Evolutionary conservation across 768 basidiomycete species (phyloP), one percentile per base, ranked within the genome.

Genomic region (Lactarius sp.): DNA sequence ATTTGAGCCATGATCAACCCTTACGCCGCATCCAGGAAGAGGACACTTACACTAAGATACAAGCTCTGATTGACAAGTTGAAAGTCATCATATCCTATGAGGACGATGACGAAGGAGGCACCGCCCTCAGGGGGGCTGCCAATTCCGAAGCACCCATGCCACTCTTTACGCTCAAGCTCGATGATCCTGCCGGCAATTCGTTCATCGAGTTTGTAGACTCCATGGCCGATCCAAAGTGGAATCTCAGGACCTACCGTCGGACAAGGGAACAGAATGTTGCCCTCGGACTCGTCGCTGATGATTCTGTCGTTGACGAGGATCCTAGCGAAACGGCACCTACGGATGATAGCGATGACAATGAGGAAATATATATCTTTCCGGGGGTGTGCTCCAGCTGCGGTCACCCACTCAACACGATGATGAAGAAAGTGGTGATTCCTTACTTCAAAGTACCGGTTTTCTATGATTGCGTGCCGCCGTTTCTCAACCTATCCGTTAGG

Each of bases 381-480:
- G 93, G 93, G 1, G 75, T 81, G 14, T 99, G 97, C 74, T 90
- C 92, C 12, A 90, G 90, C 67, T 99, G 97, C 74, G 88, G 89
- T 2, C 87, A 87, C 69, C 77, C 82, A 8, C 78, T 92, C 27
- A 83, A 93, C 70, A 99, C 97, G 0, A 78, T 86, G 68, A 97
- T 99, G 92, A 96, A 98, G 81, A 92, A 90, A 72, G 89, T 98
- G 68, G 86, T 84, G 65, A 97, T 99, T 68, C 97, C 97, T 0
- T 94, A 99, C 75, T 98, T 99, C 83, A 93, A 99, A 83, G 94
- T 75, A 49, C 64, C 49, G 12, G 10, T 41, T 27, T 44, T 22
- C 36, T 22, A 50, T 49, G 41, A 46, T 31, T 18, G 22, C 4
- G 16, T 37, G 10, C 46, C 46, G 47, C 20, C 50, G n/a, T 49